Conservation (phyloP, 164 flowering plant genomes). For the Tetrastigma voinierianum region DNA sequence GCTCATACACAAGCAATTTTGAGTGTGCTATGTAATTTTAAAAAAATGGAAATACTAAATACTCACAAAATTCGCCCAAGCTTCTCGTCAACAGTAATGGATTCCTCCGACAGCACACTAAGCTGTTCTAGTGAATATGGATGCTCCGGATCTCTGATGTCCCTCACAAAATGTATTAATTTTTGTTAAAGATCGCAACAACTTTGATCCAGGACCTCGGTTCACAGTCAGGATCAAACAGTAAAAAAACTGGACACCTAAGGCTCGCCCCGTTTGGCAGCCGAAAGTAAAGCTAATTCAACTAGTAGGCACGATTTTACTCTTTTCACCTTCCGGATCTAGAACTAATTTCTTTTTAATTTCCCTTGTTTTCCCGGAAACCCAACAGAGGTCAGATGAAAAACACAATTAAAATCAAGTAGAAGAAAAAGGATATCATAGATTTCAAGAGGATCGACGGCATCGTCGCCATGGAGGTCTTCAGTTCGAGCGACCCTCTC, state of each 20-base stretch:
- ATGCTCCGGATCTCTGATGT: slow-evolving; percentile 84
- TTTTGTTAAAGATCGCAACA: slow-evolving; percentile 38
- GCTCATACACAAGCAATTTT: too few relatives aligned
- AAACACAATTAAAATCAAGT: background rate
- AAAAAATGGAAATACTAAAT: background rate
- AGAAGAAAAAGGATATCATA: slow-evolving; percentile 72
- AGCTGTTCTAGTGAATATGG: slow-evolving; percentile 75
- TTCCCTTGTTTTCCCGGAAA: background rate
- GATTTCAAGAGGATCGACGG: slow-evolving; percentile 79
- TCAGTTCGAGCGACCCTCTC: slow-evolving; percentile 65
- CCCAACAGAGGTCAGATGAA: background rate
- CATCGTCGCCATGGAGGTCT: slow-evolving; percentile 54
- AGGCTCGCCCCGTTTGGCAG: background rate
- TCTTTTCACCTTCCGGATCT: too few relatives aligned
- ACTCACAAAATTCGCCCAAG: slow-evolving; percentile 72
- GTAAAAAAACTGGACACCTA: too few relatives aligned
- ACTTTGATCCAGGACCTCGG: background rate
- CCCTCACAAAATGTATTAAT: slow-evolving; percentile 55
- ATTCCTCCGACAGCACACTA: slow-evolving; percentile 71
- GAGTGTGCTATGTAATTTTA: background rate
- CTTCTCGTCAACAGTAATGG: slow-evolving; percentile 74
- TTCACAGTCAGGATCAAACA: background rate
- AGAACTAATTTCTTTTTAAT: background rate
- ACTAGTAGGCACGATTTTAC: too few relatives aligned
- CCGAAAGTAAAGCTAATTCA: background rate